These are phyloP conservation scores for Amanita molliuscula DNA, from an alignment of 768 basidiomycete genomes.

Conservation along the genomic window DNA sequence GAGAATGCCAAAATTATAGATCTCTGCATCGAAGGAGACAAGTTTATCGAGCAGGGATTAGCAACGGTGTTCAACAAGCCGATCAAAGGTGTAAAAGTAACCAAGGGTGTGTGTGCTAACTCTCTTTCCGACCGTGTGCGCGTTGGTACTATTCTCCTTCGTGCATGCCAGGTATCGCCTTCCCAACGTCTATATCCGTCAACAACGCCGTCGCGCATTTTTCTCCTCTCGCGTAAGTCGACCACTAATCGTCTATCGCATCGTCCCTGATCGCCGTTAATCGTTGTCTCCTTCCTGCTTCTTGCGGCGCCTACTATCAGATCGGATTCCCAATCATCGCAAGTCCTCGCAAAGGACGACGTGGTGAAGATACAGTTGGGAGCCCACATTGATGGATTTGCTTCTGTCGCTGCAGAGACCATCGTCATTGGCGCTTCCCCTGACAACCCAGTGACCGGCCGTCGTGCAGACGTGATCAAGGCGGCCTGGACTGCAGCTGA, in stretches of 20 bases:
- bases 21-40: constrained; percentile 89
- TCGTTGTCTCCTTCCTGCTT: constrained; percentile 9
- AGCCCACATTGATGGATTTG: constrained; percentile 97
- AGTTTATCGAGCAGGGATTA: constrained; percentile 80
- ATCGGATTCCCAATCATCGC: constrained; percentile 63
- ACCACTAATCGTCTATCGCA: constrained; percentile 17
- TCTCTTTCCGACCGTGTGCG: not conserved
- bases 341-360: constrained; percentile 72
- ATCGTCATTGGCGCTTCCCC: constrained; percentile 76
- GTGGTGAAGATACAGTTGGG: constrained; percentile 95
- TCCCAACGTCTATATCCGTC: constrained; percentile 89
- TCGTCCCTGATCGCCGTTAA: constrained; percentile 6
- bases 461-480: constrained; percentile 84
- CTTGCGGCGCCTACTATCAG: constrained; percentile 23
- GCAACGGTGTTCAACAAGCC: constrained; percentile 83
- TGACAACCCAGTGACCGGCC: constrained; percentile 68
- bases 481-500: constrained; percentile 94
- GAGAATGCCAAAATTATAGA: constrained; percentile 86
- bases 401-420: constrained; percentile 89
- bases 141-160: not conserved
- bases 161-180: constrained; percentile 64
- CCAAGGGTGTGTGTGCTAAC: constrained; percentile 57
- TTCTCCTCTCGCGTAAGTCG: constrained; percentile 83
- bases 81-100: constrained; percentile 79
- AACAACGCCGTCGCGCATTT: constrained; percentile 96